phyloP scores from a whole-genome alignment of 1,139 yeast genomes.

The Zygoascus sp. region DNA sequence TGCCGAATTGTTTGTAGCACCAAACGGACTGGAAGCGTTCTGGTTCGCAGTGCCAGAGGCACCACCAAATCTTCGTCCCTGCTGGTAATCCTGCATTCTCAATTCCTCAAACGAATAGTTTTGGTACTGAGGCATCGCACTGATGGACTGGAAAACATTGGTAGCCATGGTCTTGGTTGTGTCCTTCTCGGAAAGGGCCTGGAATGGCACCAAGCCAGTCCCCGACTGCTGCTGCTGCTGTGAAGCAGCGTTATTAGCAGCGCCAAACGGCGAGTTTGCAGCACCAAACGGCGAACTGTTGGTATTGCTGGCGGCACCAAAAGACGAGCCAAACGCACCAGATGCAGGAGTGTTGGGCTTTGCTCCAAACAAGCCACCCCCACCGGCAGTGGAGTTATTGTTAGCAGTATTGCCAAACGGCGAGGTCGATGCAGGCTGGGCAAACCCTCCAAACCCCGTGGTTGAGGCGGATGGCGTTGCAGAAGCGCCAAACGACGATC shows the following conservation, averaged over 20 bases:
- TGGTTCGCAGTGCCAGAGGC: conserved; percentile 25
- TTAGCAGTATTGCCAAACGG: conserved; percentile 25
- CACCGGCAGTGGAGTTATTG: conserved; percentile 10
- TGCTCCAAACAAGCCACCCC: conserved; percentile 31
- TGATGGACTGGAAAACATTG: conserved; percentile 65
- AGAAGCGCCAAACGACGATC: conserved; percentile 11
- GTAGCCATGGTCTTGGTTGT: conserved; percentile 43
- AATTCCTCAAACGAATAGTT: conserved; percentile 82
- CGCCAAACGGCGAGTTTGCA: conserved; percentile 13
- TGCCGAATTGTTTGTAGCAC: conserved; percentile 17
- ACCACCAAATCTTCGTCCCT: conserved; percentile 57
- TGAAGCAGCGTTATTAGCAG: conserved; percentile 1
- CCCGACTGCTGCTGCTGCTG: conserved; percentile 41
- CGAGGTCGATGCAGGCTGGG: conserved; percentile 20
- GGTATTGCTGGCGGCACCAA: conserved; percentile 34
- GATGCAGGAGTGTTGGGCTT: conserved; percentile 27
- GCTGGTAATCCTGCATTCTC: conserved; percentile 82
- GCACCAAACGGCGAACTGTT: conserved; percentile 23
- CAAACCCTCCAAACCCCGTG: conserved; percentile 37
- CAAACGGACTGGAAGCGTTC: conserved; percentile 26
- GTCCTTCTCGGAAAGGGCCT: conserved; percentile 72
- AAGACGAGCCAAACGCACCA: conserved; percentile 20
- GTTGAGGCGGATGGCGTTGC: conserved; percentile 16
- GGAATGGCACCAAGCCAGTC: conserved; percentile 50
- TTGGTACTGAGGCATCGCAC: conserved; percentile 86